Percentiles rank a stretch among this genome's conserved stretches.
These are phyloP conservation scores for Solanum gandarillasii DNA, from an alignment of 257 asterid genomes.

Conservation along the genomic window DNA sequence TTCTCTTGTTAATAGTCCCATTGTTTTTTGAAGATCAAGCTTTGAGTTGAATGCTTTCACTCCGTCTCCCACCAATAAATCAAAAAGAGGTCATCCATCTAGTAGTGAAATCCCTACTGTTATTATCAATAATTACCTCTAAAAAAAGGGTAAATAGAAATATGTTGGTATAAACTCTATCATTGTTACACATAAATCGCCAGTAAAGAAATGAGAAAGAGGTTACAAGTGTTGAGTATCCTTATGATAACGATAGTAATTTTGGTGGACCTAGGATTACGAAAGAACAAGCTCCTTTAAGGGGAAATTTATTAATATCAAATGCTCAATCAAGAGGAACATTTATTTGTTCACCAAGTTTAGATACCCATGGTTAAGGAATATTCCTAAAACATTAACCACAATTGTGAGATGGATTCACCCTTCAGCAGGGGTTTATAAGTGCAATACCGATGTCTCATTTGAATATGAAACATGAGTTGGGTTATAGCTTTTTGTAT, in stretches of 20 bases:
- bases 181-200: not conserved
- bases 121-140: not conserved
- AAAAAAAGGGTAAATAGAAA: not conserved
- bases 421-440: not conserved
- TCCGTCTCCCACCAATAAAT: no score
- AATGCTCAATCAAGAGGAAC: not conserved
- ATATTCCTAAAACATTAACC: not conserved
- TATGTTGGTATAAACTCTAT: not conserved
- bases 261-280: not conserved
- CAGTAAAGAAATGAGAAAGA: not conserved
- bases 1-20: no score
- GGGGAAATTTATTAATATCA: not conserved
- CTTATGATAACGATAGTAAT: not conserved
- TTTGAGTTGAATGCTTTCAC: no score
- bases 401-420: no score
- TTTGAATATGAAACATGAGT: not conserved
- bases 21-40: no score
- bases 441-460: not conserved
- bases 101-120: no score
- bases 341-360: not conserved
- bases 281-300: no score
- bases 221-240: not conserved
- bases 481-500: not conserved
- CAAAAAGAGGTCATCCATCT: no score
- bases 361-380: not conserved